phyloP scores from a whole-genome alignment of 108 stramenopile genomes.

The Discostella pseudostelligera region DNA sequence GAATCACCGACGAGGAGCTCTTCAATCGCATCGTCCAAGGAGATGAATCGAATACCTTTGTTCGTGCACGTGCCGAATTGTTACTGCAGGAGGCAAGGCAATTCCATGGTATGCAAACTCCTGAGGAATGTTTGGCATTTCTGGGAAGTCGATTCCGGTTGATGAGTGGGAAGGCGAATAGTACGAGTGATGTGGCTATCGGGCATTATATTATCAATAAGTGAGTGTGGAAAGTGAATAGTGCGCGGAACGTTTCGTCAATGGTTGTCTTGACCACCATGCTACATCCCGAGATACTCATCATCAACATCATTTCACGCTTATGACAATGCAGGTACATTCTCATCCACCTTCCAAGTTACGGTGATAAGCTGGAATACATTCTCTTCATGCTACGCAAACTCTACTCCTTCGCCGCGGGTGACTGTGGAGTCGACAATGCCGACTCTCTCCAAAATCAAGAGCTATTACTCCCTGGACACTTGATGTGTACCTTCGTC shows the following conservation, averaged over 20 bases:
- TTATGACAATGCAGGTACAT: slow-evolving; percentile 50
- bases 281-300: too few relatives aligned
- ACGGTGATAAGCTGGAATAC: slow-evolving; percentile 91
- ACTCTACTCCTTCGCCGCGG: slow-evolving; percentile 93
- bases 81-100: slow-evolving; percentile 89
- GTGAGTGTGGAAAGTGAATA: slow-evolving; percentile 28
- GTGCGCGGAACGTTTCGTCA: not conserved
- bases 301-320: not conserved
- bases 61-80: slow-evolving; percentile 89
- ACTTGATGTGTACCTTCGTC: slow-evolving; percentile 84
- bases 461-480: slow-evolving; percentile 92
- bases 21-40: slow-evolving; percentile 87
- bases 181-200: slow-evolving; percentile 80
- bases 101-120: slow-evolving; percentile 74
- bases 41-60: slow-evolving; percentile 86
- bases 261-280: too few relatives aligned
- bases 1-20: slow-evolving; percentile 90
- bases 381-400: slow-evolving; percentile 88
- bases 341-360: slow-evolving; percentile 80
- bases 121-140: slow-evolving; percentile 87
- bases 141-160: slow-evolving; percentile 91
- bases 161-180: slow-evolving; percentile 66
- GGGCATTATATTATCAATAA: slow-evolving; percentile 87
- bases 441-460: slow-evolving; percentile 95
- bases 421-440: slow-evolving; percentile 93